Base-by-base conservation (phyloP, 345 rosid species). In the Moricandia moricandioides region DNA sequence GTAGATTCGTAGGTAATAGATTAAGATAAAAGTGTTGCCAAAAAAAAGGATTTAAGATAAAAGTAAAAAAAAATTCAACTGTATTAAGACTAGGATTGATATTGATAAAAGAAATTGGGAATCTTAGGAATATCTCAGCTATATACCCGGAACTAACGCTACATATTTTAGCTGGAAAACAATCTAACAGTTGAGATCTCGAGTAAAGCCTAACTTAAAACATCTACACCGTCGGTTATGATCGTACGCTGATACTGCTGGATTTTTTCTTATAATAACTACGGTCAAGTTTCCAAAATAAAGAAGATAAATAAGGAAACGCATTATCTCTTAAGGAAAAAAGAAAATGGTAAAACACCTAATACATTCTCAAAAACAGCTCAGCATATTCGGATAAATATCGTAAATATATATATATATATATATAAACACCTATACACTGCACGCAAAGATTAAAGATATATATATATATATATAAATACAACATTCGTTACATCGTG, bases 111-210 rank as follows among this genome's bases (percentile, higher is more conserved):
- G 13, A 49, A 74, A 14, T 9, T 33, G 11, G 43, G 24, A 60
- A 43, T 5, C 17, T 8, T 45, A 43, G 35, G 26, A 57, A 71
- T 61, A 62, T 61, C 68, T 33, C 12, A 31, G 8, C 68, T 62
- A 72, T 16, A 72, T 64, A 64, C 55, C 62, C 64, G 56, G 60
- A 7, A 59, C 63, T 63, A 47, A 70, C 54, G n/a, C 59, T 10
- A 33, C 30, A 45, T 12, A 11, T 24, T 70, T 7, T 65, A 78
- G 69, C 73, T 72, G 81, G 68, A 31, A 66, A 30, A 57, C 9
- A 77, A 77, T 71, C 80, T 58, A 65, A 77, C 76, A 72, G 80
- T 39, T 65, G 26, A 57, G 21, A 63, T 64, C 17, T 57, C 61
- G 24, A 49, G 6, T 5, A 47, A 56, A 65, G 7, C 62, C 16